Evolutionary conservation across 1,284 basidiomycete genomes (phyloP), one percentile per base, ranked within the genome.

Genomic region (Cryptococcus amylolentus): DNA sequence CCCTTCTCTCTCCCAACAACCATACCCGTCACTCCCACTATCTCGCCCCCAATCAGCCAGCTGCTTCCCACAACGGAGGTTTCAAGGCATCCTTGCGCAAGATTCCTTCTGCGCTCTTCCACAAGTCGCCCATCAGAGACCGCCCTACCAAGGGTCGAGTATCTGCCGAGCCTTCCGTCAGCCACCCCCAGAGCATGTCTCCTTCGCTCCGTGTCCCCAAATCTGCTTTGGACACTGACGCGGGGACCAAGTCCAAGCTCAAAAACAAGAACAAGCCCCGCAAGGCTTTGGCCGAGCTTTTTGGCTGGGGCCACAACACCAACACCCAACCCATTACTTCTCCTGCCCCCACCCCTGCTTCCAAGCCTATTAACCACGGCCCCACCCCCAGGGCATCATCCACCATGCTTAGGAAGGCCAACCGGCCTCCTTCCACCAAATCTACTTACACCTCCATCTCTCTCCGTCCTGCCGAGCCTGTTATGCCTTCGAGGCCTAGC

Each of bases 61-160:
- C 48, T 7, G 47, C 16, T 18, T 35, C 31, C 51, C 42, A 26
- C 28, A 50, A 41, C 43, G 28, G 47, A n/a, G 51, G 55, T 9
- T 52, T 69, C 57, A 58, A 58, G 26, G 40, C 46, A 8, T 68
- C 70, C 4, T 49, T 72, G 18, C 61, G 63, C 28, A 69, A 64
- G 52, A 69, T 72, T 37, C 72, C 72, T 3, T 72, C 72, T 4
- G 55, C 64, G 2, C 41, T 74, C 37, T 74, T 74, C 60, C 56
- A 55, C 46, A 62, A 61, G 42, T 40, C 52, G 31, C 31, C 31
- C 31, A 35, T 35, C 31, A 35, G 31, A 35, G 31, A 35, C 31
- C 31, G 31, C 5, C 31, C 31, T 10, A 50, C 28, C 23, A 49
- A 31, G 2, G 23, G 58, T 9, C 28, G 39, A 5, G 54, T 54